A percentile compares a stretch with the other conserved stretches of the same genome.
Evolutionary conservation across 1,284 basidiomycete genomes (phyloP).

Genomic region (Sporisorium graminicola): DNA sequence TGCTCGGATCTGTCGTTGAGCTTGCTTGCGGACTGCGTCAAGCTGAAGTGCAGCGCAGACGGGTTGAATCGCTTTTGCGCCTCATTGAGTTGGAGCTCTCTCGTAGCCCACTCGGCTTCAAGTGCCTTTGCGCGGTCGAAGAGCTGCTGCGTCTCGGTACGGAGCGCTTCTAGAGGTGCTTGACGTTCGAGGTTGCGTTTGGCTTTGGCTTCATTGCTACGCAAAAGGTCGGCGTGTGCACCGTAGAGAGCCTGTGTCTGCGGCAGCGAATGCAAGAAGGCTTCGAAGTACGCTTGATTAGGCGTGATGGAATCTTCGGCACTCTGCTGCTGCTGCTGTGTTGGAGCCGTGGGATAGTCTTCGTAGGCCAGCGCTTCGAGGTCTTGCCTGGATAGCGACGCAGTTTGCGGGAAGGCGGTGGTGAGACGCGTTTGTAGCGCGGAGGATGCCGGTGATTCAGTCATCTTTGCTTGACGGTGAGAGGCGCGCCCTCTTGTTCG

Average conservation of each 20-base stretch:
- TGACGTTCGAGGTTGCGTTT: constrained; percentile 52
- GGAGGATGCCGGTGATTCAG: constrained; percentile 30
- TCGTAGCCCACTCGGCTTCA: constrained; percentile 50
- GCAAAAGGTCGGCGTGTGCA: constrained; percentile 46
- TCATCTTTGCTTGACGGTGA: constrained; percentile 11
- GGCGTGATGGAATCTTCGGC: constrained; percentile 8
- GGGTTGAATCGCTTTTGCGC: constrained; percentile 60
- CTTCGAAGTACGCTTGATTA: constrained; percentile 51
- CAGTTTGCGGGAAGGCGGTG: constrained; percentile 51
- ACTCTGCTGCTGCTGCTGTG: not conserved
- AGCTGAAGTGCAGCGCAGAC: constrained; percentile 48
- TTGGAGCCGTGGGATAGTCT: constrained; percentile 6
- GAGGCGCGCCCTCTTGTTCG: not conserved
- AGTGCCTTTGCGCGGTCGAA: constrained; percentile 52
- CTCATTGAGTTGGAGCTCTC: constrained; percentile 50
- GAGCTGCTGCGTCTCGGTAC: constrained; percentile 54
- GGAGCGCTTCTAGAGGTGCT: constrained; percentile 53
- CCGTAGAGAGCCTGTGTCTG: constrained; percentile 44
- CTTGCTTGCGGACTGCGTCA: constrained; percentile 51
- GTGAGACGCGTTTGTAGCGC: constrained; percentile 46
- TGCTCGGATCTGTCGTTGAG: constrained; percentile 61
- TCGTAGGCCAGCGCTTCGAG: constrained; percentile 48
- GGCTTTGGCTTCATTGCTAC: constrained; percentile 54
- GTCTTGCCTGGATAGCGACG: constrained; percentile 50
- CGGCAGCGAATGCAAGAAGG: constrained; percentile 53